These are phyloP conservation scores for Diospyros lotus DNA, from an alignment of 148 eudicot genomes.

Conservation along the genomic window DNA sequence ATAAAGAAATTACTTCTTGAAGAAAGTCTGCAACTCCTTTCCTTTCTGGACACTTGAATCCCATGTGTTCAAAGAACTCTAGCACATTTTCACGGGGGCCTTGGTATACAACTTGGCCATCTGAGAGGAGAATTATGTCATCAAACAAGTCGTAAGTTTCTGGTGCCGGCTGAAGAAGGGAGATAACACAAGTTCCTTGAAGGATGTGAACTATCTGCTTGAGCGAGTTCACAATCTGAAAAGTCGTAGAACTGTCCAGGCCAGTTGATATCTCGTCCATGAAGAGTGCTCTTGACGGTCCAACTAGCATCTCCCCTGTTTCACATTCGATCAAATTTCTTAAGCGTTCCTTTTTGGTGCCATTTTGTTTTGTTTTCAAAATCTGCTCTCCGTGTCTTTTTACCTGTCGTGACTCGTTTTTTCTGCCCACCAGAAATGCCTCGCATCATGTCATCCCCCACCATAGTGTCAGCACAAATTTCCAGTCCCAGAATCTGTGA, in stretches of 20 bases:
- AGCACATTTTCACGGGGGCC: slow-evolving; percentile 17
- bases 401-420: too few relatives aligned
- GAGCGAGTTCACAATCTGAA: slow-evolving; percentile 19
- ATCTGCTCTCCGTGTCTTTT: too few relatives aligned
- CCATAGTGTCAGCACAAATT: too few relatives aligned
- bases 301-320: slow-evolving; percentile 26
- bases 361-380: too few relatives aligned
- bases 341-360: too few relatives aligned
- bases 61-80: slow-evolving; percentile 18
- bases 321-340: not conserved
- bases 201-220: slow-evolving; percentile 15
- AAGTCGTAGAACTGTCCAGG: slow-evolving; percentile 23
- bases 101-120: slow-evolving; percentile 20
- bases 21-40: slow-evolving; percentile 29
- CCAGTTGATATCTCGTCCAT: slow-evolving; percentile 29
- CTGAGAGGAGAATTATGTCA: slow-evolving; percentile 23
- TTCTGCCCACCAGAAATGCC: too few relatives aligned
- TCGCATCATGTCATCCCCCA: too few relatives aligned
- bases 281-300: slow-evolving; percentile 23
- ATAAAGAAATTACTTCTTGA: slow-evolving; percentile 18
- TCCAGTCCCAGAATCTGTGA: too few relatives aligned
- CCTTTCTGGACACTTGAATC: slow-evolving; percentile 21
- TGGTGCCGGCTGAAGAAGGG: slow-evolving; percentile 24
- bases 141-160: slow-evolving; percentile 27
- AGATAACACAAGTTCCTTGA: slow-evolving; percentile 16